A percentile compares a stretch with the other conserved stretches of the same genome.
phyloP scores from a whole-genome alignment of 768 basidiomycete genomes.

The Trametes villosa region DNA sequence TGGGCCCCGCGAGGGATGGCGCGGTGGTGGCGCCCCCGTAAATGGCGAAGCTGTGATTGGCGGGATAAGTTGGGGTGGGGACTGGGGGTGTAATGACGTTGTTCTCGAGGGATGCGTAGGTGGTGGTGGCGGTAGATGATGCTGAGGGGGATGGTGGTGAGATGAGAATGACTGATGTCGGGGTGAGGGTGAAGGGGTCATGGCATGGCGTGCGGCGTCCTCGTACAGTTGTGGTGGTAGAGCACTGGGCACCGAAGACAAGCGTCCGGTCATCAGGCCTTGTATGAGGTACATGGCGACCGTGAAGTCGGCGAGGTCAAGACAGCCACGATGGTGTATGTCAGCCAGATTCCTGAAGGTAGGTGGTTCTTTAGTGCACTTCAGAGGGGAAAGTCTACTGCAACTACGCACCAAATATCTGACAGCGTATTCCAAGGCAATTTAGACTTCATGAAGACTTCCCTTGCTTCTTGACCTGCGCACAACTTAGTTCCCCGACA shows the following conservation, averaged over 20 bases:
- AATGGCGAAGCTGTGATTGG: background rate
- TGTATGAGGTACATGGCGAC: constrained; percentile 74
- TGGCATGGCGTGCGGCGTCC: constrained; percentile 31
- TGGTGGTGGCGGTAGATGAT: constrained; percentile 6
- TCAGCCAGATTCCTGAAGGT: constrained; percentile 62
- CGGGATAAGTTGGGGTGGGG: background rate
- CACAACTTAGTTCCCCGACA: background rate
- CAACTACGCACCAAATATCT: constrained; percentile 24
- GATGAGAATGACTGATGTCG: background rate
- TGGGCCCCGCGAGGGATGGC: constrained; percentile 5
- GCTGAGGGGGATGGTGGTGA: no score
- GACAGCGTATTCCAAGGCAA: constrained; percentile 35
- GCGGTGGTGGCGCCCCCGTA: constrained; percentile 1
- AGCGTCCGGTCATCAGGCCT: constrained; percentile 49
- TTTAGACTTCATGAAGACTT: constrained; percentile 65
- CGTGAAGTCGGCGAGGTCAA: constrained; percentile 71
- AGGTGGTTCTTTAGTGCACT: background rate
- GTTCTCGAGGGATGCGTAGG: constrained; percentile 8
- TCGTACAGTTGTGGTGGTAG: constrained; percentile 54
- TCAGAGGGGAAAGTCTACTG: no score
- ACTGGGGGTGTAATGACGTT: no score
- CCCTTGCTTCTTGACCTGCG: constrained; percentile 60
- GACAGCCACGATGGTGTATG: constrained; percentile 56
- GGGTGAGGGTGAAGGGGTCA: background rate
- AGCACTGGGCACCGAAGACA: constrained; percentile 41